Percentiles rank a stretch among this genome's conserved stretches.
Evolutionary conservation across 768 basidiomycete genomes (phyloP).

Genomic region (Scleroderma citrinum): DNA sequence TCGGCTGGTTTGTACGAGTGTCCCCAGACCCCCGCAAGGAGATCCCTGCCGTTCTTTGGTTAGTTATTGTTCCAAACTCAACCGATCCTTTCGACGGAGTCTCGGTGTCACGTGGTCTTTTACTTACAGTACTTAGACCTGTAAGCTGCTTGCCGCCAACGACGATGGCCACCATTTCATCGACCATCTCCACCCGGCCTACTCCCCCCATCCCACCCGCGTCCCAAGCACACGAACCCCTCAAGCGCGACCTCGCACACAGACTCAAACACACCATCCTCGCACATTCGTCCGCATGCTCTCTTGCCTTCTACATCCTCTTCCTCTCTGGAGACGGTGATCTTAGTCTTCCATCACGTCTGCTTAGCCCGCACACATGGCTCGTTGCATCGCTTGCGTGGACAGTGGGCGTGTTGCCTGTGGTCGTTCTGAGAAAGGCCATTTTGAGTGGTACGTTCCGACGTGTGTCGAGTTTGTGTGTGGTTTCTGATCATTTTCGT

Average conservation of each 20-base stretch:
- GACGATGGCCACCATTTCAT: no score
- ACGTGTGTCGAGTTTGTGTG: no score
- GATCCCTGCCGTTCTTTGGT: no score
- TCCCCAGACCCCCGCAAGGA: no score
- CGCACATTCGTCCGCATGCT: conserved; percentile 41
- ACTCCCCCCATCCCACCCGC: conserved; percentile 54
- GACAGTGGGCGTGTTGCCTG: conserved; percentile 49
- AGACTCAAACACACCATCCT: conserved; percentile 54
- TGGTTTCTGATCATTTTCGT: no score
- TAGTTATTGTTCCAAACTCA: no score
- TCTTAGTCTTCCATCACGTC: conserved; percentile 22
- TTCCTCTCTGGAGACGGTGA: conserved; percentile 22
- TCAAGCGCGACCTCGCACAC: conserved; percentile 55
- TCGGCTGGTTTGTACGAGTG: no score
- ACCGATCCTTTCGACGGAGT: no score
- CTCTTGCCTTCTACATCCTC: conserved; percentile 35
- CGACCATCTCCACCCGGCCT: conserved; percentile 34
- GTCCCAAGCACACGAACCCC: conserved; percentile 57
- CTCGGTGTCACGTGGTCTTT: no score
- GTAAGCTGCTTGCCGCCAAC: no score
- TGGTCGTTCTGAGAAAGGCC: conserved; percentile 50
- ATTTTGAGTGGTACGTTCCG: conserved; percentile 52
- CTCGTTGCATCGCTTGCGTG: conserved; percentile 39
- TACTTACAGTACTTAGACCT: no score
- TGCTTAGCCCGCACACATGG: conserved; percentile 42